Evolutionary conservation across 257 asterid genomes (phyloP).

Genomic region (Fraxinus americana): DNA sequence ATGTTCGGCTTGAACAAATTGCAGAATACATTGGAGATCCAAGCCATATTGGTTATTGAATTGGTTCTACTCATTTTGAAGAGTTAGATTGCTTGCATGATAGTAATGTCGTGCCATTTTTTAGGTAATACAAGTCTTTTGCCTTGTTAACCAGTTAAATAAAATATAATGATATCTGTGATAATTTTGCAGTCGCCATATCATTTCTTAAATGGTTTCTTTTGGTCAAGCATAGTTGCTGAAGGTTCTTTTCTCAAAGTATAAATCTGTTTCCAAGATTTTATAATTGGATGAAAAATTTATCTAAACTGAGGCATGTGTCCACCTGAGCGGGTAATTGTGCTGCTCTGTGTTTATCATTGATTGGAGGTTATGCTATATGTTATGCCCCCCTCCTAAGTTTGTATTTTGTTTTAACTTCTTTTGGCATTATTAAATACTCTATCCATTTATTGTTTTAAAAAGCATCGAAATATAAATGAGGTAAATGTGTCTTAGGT

Average conservation of each 20-base stretch:
- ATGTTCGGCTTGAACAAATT: slow-evolving; percentile 80
- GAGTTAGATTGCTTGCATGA: background rate
- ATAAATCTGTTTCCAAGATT: background rate
- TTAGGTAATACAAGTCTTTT: background rate
- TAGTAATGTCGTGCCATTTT: background rate
- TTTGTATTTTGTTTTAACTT: no score
- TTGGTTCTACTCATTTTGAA: background rate
- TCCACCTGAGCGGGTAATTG: background rate
- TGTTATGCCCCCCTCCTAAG: background rate
- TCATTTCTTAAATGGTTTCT: background rate
- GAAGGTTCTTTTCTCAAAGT: background rate
- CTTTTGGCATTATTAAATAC: background rate
- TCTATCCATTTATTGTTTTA: no score
- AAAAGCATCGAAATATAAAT: no score
- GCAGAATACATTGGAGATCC: slow-evolving; percentile 94
- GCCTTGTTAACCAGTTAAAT: background rate
- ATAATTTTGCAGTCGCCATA: background rate
- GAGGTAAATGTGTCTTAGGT: no score
- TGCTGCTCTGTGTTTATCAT: background rate
- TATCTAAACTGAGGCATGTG: background rate
- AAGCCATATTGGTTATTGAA: slow-evolving; percentile 66
- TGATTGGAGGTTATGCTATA: background rate
- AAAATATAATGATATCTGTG: background rate
- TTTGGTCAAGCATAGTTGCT: background rate
- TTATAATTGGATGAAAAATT: background rate